These are phyloP conservation scores for Penicillium hesseltinei DNA, from an alignment of 2,329 filamentous ascomycete species.

Conservation along the genomic window DNA sequence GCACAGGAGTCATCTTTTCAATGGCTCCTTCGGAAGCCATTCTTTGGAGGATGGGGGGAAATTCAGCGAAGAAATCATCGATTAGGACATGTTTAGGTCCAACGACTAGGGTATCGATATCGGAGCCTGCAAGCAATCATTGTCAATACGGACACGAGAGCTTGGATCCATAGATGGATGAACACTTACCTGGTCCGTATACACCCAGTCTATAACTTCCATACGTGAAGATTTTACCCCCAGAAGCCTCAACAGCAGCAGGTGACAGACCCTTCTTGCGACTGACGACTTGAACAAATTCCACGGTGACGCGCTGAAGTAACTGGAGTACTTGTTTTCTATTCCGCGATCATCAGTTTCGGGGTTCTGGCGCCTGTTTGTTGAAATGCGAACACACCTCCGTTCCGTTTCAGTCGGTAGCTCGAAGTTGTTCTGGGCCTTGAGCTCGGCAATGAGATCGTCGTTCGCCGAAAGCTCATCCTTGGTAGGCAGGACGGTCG, in stretches of 20 bases:
- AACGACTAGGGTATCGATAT: constrained; percentile 95
- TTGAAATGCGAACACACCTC: constrained; percentile 54
- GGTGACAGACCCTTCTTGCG: constrained; percentile 70
- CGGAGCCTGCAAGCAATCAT: constrained; percentile 62
- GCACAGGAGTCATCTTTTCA: constrained; percentile 78
- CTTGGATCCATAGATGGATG: neutral
- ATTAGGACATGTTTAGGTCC: constrained; percentile 84
- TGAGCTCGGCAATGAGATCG: constrained; percentile 77
- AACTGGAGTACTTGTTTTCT: constrained; percentile 72
- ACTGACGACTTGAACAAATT: constrained; percentile 83
- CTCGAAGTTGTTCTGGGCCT: constrained; percentile 89
- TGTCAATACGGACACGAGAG: neutral
- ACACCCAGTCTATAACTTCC: constrained; percentile 94
- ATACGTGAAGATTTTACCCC: constrained; percentile 92
- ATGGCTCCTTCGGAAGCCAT: constrained; percentile 78
- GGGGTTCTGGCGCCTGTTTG: neutral
- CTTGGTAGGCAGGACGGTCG: constrained; percentile 70
- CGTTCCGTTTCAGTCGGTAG: constrained; percentile 76
- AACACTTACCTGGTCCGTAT: constrained; percentile 67
- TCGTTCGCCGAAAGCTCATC: constrained; percentile 75
- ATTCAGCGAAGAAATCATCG: constrained; percentile 88
- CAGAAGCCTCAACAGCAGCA: constrained; percentile 75
- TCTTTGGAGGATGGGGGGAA: constrained; percentile 73
- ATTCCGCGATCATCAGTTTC: constrained; percentile 7
- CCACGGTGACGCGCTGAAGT: constrained; percentile 75